Conservation (phyloP, 2,329 filamentous ascomycete genomes). For the Xylaria digitata region DNA sequence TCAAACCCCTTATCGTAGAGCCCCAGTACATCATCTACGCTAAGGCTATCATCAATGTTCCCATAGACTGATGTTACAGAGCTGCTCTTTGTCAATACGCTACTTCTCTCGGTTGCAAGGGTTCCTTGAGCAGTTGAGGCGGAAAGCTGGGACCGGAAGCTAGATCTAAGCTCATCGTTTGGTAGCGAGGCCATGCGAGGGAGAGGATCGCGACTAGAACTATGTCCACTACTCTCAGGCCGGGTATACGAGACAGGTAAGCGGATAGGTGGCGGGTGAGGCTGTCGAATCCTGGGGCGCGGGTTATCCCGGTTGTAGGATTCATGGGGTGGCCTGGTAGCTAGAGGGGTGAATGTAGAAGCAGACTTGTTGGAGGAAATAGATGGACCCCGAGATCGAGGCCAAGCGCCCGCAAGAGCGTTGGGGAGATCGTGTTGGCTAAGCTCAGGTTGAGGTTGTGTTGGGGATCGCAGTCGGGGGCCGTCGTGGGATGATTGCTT, state of each 20-base stretch:
- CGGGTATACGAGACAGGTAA: slow-evolving; percentile 50
- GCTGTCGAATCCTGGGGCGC: slow-evolving; percentile 45
- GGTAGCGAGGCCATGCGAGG: slow-evolving; percentile 59
- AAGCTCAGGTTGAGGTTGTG: slow-evolving; percentile 44
- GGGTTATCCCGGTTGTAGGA: slow-evolving; percentile 47
- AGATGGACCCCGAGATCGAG: slow-evolving; percentile 59
- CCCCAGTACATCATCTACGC: slow-evolving; percentile 75
- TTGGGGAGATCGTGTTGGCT: slow-evolving; percentile 40
- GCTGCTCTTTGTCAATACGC: slow-evolving; percentile 81
- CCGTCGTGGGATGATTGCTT: slow-evolving; percentile 56
- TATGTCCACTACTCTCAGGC: slow-evolving; percentile 54
- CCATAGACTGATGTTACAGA: slow-evolving; percentile 72
- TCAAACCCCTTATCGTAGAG: slow-evolving; percentile 75
- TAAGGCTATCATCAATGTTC: slow-evolving; percentile 62
- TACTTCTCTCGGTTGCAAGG: slow-evolving; percentile 82
- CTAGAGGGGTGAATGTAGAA: slow-evolving; percentile 59
- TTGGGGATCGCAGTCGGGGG: slow-evolving; percentile 49
- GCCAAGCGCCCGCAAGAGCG: slow-evolving; percentile 52
- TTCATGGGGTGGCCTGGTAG: slow-evolving; percentile 56
- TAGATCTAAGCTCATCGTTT: slow-evolving; percentile 65
- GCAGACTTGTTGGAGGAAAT: slow-evolving; percentile 61
- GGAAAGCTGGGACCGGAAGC: slow-evolving; percentile 67
- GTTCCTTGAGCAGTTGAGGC: slow-evolving; percentile 69
- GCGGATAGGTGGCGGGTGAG: slow-evolving; percentile 44
- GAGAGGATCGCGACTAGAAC: slow-evolving; percentile 52